These are phyloP conservation scores for Boletus pseudo-olivaceus DNA, from an alignment of 768 basidiomycete species.

Conservation along the genomic window DNA sequence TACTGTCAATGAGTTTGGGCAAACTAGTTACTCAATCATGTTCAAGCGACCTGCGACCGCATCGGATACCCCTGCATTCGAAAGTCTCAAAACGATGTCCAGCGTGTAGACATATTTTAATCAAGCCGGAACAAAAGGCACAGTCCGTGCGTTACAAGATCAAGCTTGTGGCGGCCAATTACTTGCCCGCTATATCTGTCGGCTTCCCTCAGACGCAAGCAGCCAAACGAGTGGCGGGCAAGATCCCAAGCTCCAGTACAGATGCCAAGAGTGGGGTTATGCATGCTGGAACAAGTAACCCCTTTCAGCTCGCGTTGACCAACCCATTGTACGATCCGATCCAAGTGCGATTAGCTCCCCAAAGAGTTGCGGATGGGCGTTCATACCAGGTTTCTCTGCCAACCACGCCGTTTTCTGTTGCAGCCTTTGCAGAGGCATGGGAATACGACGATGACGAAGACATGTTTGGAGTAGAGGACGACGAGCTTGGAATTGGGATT, in stretches of 20 bases:
- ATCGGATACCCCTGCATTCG: constrained; percentile 88
- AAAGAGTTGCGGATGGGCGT: constrained; percentile 46
- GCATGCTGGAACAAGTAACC: constrained; percentile 74
- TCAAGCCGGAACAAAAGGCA: constrained; percentile 97
- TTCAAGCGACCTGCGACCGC: constrained; percentile 74
- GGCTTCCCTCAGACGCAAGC: constrained; percentile 55
- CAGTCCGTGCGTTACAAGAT: constrained; percentile 95
- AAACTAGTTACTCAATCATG: background rate
- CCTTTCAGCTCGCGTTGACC: constrained; percentile 86
- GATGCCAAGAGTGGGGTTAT: constrained; percentile 45
- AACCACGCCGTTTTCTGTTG: constrained; percentile 71
- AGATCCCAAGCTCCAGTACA: constrained; percentile 32
- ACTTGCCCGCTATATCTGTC: constrained; percentile 83
- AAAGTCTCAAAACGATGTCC: constrained; percentile 97
- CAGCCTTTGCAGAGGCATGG: constrained; percentile 95
- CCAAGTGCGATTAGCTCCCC: constrained; percentile 81
- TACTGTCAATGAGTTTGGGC: constrained; percentile 25
- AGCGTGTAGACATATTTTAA: constrained; percentile 90
- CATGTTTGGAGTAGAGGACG: constrained; percentile 60
- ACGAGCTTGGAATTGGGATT: constrained; percentile 32
- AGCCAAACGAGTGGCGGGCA: constrained; percentile 35
- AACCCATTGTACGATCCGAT: constrained; percentile 98
- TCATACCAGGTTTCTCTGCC: constrained; percentile 78
- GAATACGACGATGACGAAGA: constrained; percentile 94
- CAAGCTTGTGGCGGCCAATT: constrained; percentile 93